phyloP scores from a whole-genome alignment of 2,329 filamentous ascomycete species.

The Ophiostoma piceae region DNA sequence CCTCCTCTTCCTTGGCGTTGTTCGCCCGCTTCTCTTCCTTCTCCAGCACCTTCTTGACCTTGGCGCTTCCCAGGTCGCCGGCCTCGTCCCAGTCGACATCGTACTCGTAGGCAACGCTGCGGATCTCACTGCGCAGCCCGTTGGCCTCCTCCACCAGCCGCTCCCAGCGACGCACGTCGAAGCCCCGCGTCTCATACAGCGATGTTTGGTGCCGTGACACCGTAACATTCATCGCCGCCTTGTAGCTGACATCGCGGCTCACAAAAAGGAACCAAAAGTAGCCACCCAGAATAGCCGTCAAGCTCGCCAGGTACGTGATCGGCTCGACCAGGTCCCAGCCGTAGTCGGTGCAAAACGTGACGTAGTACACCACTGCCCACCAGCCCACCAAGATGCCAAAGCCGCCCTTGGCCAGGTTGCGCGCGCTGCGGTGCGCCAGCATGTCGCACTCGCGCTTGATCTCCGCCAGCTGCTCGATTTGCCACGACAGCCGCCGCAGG shows the following conservation, averaged over 20 bases:
- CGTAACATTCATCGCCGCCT: slow-evolving; percentile 79
- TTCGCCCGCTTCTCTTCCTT: slow-evolving; percentile 41
- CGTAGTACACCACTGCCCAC: slow-evolving; percentile 77
- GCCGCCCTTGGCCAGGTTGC: slow-evolving; percentile 72
- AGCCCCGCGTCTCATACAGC: slow-evolving; percentile 69
- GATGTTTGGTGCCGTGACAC: slow-evolving; percentile 71
- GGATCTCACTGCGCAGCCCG: slow-evolving; percentile 69
- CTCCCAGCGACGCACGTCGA: slow-evolving; percentile 75
- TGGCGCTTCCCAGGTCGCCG: slow-evolving; percentile 64
- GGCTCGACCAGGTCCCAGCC: slow-evolving; percentile 92
- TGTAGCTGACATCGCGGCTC: slow-evolving; percentile 82
- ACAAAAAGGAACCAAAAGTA: slow-evolving; percentile 94
- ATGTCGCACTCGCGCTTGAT: slow-evolving; percentile 78
- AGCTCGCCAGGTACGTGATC: slow-evolving; percentile 81
- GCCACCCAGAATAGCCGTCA: slow-evolving; percentile 79
- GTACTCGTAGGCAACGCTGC: slow-evolving; percentile 75
- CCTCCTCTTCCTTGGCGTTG: slow-evolving; percentile 39
- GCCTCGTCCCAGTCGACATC: slow-evolving; percentile 85
- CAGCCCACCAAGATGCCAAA: slow-evolving; percentile 68
- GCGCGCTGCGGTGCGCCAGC: slow-evolving; percentile 69
- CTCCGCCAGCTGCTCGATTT: slow-evolving; percentile 63
- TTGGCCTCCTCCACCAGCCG: slow-evolving; percentile 74
- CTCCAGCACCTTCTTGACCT: slow-evolving; percentile 54
- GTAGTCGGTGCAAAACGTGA: slow-evolving; percentile 65
- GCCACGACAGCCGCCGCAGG: slow-evolving; percentile 63